Percentiles rank a stretch among this genome's conserved stretches.
Evolutionary conservation across 257 asterid genomes (phyloP).

Genomic region (Penstemon eatonii): DNA sequence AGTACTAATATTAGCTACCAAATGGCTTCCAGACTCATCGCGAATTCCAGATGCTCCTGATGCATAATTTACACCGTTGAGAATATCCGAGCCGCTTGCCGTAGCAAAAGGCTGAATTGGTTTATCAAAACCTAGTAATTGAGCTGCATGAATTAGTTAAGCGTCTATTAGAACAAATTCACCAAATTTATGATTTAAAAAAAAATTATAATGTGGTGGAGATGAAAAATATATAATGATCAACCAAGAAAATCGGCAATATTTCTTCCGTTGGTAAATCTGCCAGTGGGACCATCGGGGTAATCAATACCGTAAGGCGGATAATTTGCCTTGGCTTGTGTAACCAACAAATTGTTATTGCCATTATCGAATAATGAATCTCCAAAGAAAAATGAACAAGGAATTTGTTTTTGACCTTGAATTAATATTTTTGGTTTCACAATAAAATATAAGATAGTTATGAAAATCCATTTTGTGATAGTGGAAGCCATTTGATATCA

Average conservation of each 20-base stretch:
- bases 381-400: constrained; percentile 36
- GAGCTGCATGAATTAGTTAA: constrained; percentile 31
- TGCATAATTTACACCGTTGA: constrained; percentile 63
- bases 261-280: constrained; percentile 40
- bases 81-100: constrained; percentile 28
- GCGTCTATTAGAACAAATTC: neutral
- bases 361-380: constrained; percentile 41
- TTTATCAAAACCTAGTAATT: constrained; percentile 37
- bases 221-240: neutral
- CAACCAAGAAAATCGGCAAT: constrained; percentile 32
- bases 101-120: constrained; percentile 46
- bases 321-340: constrained; percentile 33
- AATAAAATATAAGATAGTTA: too few relatives aligned
- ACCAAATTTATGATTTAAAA: neutral
- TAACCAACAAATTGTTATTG: constrained; percentile 30
- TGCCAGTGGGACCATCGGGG: constrained; percentile 34
- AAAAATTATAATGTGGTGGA: neutral
- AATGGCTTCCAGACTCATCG: constrained; percentile 31
- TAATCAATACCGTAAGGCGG: constrained; percentile 42
- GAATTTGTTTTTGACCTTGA: constrained; percentile 23
- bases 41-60: constrained; percentile 70
- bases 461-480: too few relatives aligned
- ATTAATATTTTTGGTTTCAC: too few relatives aligned
- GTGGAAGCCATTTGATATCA: too few relatives aligned
- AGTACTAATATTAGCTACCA: constrained; percentile 28